These are phyloP conservation scores for Apiospora marii DNA, from an alignment of 2,329 filamentous ascomycete species.

Conservation along the genomic window DNA sequence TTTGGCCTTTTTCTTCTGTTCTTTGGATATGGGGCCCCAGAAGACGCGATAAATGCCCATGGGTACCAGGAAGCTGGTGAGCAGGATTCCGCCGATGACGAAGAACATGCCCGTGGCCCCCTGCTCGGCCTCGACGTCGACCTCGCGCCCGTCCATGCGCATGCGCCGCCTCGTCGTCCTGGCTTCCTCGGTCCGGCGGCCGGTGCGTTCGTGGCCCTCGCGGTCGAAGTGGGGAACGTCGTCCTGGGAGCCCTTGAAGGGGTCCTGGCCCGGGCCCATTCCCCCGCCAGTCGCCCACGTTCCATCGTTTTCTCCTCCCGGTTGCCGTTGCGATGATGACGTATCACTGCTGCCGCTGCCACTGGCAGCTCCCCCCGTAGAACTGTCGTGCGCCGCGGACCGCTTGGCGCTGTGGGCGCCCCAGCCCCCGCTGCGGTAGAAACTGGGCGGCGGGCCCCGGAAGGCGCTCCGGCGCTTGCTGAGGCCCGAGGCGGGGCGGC, in stretches of 20 bases:
- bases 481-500: constrained; percentile 81
- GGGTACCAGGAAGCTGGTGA: constrained; percentile 55
- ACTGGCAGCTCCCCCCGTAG: constrained; percentile 31
- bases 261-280: constrained; percentile 66
- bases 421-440: constrained; percentile 85
- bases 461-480: constrained; percentile 79
- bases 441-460: constrained; percentile 86
- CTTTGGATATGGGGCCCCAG: constrained; percentile 31
- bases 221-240: constrained; percentile 82
- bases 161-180: constrained; percentile 50
- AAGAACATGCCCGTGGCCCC: constrained; percentile 56
- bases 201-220: constrained; percentile 75
- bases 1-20: constrained; percentile 33
- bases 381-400: constrained; percentile 58
- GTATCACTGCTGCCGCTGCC: constrained; percentile 24
- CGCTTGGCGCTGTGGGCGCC: constrained; percentile 69
- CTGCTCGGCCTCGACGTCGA: constrained; percentile 48
- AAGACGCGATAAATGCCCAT: constrained; percentile 48
- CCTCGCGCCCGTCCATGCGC: constrained; percentile 37
- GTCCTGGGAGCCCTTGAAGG: constrained; percentile 51
- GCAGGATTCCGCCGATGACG: constrained; percentile 56
- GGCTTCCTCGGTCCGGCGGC: constrained; percentile 66
- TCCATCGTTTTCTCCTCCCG: constrained; percentile 30
- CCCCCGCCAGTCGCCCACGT: constrained; percentile 46
- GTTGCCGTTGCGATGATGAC: constrained; percentile 27